Conservation (phyloP, 192 early-diverging fungal genomes). For the Lobosporangium transversale region DNA sequence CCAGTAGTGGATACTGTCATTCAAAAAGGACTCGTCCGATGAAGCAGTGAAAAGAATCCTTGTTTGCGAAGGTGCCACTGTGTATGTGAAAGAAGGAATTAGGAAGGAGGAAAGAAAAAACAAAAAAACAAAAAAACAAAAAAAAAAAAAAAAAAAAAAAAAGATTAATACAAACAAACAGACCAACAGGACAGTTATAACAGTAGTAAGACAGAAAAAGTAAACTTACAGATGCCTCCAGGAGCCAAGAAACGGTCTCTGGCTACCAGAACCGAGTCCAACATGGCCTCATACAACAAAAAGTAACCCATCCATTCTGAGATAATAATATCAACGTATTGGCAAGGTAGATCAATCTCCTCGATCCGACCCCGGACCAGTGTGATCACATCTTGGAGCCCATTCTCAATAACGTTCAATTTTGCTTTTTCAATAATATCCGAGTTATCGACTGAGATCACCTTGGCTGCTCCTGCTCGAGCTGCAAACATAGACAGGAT, state of each 20-base stretch:
- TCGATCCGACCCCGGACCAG: conserved; percentile 98
- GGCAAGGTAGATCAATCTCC: conserved; percentile 92
- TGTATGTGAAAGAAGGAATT: background rate
- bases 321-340: conserved; percentile 99
- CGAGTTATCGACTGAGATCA: conserved; percentile 83
- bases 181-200: too few relatives aligned
- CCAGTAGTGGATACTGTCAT: conserved; percentile 70
- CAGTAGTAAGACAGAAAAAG: too few relatives aligned
- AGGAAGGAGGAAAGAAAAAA: background rate
- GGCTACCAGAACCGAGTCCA: conserved; percentile 98
- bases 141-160: background rate
- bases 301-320: conserved; percentile 99
- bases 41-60: conserved; percentile 76
- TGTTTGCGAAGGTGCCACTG: conserved; percentile 57
- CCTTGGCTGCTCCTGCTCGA: conserved; percentile 85
- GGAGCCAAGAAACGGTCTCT: conserved; percentile 85
- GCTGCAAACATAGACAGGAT: conserved; percentile 99
- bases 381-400: conserved; percentile 86
- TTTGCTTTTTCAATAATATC: conserved; percentile 97
- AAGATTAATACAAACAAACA: background rate
- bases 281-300: conserved; percentile 98
- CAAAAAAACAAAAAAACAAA: background rate
- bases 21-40: conserved; percentile 90
- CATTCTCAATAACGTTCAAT: conserved; percentile 94
- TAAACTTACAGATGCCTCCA: conserved; percentile 88